Conservation (phyloP, 2,329 filamentous ascomycete species). For the Apiospora marii region DNA sequence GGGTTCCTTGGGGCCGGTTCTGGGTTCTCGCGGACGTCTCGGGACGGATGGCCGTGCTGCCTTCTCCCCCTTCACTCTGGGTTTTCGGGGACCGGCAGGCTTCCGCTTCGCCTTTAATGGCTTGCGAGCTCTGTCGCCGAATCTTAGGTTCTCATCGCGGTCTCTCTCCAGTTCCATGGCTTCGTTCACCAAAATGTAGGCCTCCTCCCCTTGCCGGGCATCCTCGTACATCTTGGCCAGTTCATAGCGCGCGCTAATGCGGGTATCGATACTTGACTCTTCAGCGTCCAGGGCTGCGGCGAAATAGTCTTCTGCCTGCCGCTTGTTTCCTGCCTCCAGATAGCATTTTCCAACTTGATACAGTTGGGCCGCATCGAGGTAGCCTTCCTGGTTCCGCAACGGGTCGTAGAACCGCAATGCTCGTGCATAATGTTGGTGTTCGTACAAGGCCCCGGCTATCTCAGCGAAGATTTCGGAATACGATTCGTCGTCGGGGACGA, state of each 20-base stretch:
- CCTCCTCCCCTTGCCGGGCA: conserved; percentile 75
- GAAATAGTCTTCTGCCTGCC: conserved; percentile 80
- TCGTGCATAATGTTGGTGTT: conserved; percentile 42
- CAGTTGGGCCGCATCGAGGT: conserved; percentile 59
- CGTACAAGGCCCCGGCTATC: conserved; percentile 57
- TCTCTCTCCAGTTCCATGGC: conserved; percentile 70
- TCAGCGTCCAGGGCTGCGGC: conserved; percentile 77
- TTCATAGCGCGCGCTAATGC: conserved; percentile 77
- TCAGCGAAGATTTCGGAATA: conserved; percentile 85
- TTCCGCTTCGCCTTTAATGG: conserved; percentile 11
- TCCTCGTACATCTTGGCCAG: conserved; percentile 87
- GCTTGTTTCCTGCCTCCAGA: conserved; percentile 66
- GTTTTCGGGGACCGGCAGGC: conserved; percentile 6
- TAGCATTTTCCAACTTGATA: conserved; percentile 73
- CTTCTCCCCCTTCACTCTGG: conserved; percentile 2
- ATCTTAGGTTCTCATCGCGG: conserved; percentile 38
- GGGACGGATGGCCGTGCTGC: neutral
- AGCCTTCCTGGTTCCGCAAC: conserved; percentile 56
- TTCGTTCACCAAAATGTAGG: conserved; percentile 79
- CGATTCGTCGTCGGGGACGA: conserved; percentile 58
- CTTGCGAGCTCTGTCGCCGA: conserved; percentile 4
- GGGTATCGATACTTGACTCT: conserved; percentile 58
- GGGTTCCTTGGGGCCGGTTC: neutral
- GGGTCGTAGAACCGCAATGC: conserved; percentile 66
- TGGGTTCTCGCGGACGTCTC: neutral